A percentile compares a stretch with the other conserved stretches of the same genome.
These are phyloP conservation scores for Phytopythium aichiense DNA, from an alignment of 352 stramenopile species.

Conservation along the genomic window DNA sequence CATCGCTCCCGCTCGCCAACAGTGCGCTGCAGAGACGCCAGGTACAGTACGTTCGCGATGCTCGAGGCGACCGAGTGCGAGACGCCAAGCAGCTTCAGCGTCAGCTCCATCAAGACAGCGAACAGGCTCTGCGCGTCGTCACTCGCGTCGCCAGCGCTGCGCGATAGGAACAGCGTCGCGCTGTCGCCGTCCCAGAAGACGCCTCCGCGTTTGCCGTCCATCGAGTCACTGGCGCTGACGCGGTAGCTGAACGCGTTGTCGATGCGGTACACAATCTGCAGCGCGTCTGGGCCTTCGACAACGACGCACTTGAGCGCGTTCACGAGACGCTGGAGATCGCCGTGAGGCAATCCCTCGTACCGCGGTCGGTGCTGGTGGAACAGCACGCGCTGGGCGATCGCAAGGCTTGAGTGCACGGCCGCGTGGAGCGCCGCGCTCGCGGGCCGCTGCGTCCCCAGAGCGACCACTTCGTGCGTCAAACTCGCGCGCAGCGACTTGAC, in stretches of 20 bases:
- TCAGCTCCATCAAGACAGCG: slow-evolving; percentile 51
- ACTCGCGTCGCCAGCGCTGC: slow-evolving; percentile 16
- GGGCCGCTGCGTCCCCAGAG: slow-evolving; percentile 26
- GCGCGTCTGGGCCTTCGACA: slow-evolving; percentile 33
- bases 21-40: slow-evolving; percentile 55
- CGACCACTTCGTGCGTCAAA: slow-evolving; percentile 48
- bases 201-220: background rate
- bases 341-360: slow-evolving; percentile 43
- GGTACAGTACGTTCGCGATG: slow-evolving; percentile 68
- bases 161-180: slow-evolving; percentile 33
- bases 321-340: slow-evolving; percentile 21
- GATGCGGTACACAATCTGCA: slow-evolving; percentile 56
- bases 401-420: slow-evolving; percentile 25
- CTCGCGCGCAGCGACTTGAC: slow-evolving; percentile 47
- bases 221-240: background rate
- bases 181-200: slow-evolving; percentile 36
- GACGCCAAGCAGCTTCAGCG: slow-evolving; percentile 44
- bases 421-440: slow-evolving; percentile 24
- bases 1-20: slow-evolving; percentile 34
- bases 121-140: slow-evolving; percentile 34
- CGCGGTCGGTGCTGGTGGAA: slow-evolving; percentile 33
- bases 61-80: slow-evolving; percentile 28
- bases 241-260: slow-evolving; percentile 32
- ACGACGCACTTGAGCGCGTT: slow-evolving; percentile 29
- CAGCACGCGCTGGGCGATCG: slow-evolving; percentile 49